Conservation (phyloP, 2,329 filamentous ascomycete genomes). For the Aspergillus awamori region DNA sequence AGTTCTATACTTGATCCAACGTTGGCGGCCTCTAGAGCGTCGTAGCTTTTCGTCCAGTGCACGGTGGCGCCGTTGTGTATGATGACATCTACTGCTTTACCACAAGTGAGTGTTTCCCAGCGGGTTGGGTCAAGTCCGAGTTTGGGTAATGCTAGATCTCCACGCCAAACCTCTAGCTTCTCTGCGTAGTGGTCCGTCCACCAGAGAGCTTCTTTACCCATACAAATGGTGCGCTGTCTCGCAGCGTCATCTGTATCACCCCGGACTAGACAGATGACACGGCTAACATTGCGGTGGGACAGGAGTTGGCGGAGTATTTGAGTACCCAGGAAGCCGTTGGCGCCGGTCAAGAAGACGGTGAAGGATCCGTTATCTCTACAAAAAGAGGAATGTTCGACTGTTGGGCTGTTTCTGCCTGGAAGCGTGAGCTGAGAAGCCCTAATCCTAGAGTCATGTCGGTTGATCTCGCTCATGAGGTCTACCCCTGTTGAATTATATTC, state of each 20-base stretch:
- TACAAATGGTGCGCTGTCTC: conserved; percentile 6
- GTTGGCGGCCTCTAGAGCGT: conserved; percentile 13
- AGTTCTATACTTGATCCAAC: conserved; percentile 15
- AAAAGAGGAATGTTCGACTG: no score
- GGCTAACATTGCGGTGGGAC: conserved; percentile 11
- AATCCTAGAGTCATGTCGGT: no score
- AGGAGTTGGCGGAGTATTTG: conserved; percentile 26
- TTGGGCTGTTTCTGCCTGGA: background rate
- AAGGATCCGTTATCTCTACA: background rate
- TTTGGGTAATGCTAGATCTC: conserved; percentile 21
- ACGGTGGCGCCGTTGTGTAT: conserved; percentile 16
- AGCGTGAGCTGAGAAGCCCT: background rate
- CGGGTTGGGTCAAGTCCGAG: conserved; percentile 11
- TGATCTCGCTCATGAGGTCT: no score
- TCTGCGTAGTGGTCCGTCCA: conserved; percentile 17
- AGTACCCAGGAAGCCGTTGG: conserved; percentile 27
- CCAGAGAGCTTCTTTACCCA: conserved; percentile 22
- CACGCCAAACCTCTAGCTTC: conserved; percentile 26
- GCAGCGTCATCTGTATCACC: conserved; percentile 2
- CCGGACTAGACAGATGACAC: conserved; percentile 24
- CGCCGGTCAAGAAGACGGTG: conserved; percentile 26
- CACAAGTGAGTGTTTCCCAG: conserved; percentile 8
- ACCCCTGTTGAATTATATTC: no score
- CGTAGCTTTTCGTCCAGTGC: conserved; percentile 12
- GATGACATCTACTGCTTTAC: conserved; percentile 11